Evolutionary conservation across 31 red algal genomes (phyloP), one percentile per base, ranked within the genome.

Genomic region (Pterothamnion heteromorphum): DNA sequence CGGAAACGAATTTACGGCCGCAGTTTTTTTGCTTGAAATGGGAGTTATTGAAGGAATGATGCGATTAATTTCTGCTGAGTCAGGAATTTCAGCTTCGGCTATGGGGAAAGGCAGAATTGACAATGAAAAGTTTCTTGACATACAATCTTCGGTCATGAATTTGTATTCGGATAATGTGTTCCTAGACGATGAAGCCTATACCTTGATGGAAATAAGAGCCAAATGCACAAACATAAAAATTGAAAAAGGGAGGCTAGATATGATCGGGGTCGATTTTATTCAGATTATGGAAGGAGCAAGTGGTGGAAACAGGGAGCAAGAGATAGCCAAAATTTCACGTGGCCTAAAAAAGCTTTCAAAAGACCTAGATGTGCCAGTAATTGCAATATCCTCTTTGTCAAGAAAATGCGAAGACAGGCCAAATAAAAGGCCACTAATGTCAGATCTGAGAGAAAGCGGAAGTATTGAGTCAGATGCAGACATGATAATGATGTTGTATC

Each of bases 391-490:
- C n/a, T n/a, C 9, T 9, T 64, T 64, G n/a, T 18, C 14, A 18
- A 9, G 51, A 18, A 18, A 9, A n/a, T 9, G 9, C n/a, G 80
- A 83, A 83, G 9, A 9, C 14, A 22, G 80, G 14, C 14, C 14
- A 28, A 24, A 83, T 32, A 83, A 83, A 83, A 22, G 80, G 22
- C 80, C 80, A 23, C 18, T 83, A 26, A 14, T 83, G 18, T 83
- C 80, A 9, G 80, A 83, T 83, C 28, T 83, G 9, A 14, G 80
- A 28, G 80, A 83, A 32, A 23, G 20, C 9, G 80, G 80, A 23
- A 26, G 20, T 9, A 83, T 83, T 83, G 80, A 83, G 80, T 26
- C 18, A 83, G 80, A 83, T 83, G 80, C 80, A 28, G 80, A 83
- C 23, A 83, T 83, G 5, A 26, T 83, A 28, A 24, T 24, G 80